Percentiles rank a stretch among this genome's conserved stretches.
Conservation (phyloP, 148 eudicot genomes). For the Gaultheria prostrata region DNA sequence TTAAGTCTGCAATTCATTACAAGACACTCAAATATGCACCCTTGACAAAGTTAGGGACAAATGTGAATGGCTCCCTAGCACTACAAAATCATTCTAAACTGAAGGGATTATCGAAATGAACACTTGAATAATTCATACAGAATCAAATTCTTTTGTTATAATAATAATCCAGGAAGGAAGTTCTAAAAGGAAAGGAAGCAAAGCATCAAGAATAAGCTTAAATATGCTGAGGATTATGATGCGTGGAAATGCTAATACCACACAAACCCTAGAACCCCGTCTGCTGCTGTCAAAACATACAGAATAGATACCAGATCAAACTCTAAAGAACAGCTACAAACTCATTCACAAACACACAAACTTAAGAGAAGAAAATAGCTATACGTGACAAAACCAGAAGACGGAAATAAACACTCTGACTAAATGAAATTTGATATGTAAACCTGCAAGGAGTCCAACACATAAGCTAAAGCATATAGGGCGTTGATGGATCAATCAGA, state of each 20-base stretch:
- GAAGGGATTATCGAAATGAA: constrained; percentile 13
- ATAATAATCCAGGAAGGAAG: background rate
- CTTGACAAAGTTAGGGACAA: constrained; percentile 34
- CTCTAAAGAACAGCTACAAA: background rate
- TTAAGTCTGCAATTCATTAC: constrained; percentile 45
- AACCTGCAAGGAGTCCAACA: background rate
- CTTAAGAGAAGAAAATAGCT: background rate
- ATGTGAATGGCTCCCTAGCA: constrained; percentile 1
- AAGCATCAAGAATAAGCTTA: background rate
- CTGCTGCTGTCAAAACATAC: background rate
- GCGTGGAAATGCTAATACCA: background rate
- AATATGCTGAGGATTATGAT: background rate
- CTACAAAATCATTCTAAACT: background rate
- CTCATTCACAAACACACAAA: background rate
- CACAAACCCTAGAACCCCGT: background rate
- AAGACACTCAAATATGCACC: constrained; percentile 43
- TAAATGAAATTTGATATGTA: background rate
- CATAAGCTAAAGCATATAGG: background rate
- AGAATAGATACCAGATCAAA: constrained; percentile 1
- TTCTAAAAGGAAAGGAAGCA: background rate
- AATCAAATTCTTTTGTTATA: background rate
- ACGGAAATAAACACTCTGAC: background rate
- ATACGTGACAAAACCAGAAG: background rate
- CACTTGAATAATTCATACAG: background rate
- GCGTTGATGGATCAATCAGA: background rate